These are phyloP conservation scores for Emericellopsis atlantica DNA, from an alignment of 2,329 filamentous ascomycete species.

Conservation along the genomic window DNA sequence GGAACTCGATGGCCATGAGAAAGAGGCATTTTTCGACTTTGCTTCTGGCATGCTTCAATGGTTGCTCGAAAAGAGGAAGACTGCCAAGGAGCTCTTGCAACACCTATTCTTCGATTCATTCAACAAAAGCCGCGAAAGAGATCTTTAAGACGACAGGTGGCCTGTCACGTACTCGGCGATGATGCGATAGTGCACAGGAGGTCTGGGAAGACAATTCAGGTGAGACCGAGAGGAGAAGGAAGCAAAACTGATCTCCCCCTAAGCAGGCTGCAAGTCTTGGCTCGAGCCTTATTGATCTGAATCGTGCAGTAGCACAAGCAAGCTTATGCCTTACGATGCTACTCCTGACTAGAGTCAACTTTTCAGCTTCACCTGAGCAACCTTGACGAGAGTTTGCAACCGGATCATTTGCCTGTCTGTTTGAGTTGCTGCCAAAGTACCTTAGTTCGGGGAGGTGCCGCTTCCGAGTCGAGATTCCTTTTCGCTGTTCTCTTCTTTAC, in stretches of 20 bases:
- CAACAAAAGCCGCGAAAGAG: slow-evolving; percentile 1
- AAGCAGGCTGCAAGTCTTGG: background rate
- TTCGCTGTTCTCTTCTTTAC: slow-evolving; percentile 3
- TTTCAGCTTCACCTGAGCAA: background rate
- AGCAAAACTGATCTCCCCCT: background rate
- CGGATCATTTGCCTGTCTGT: background rate
- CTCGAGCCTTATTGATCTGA: background rate
- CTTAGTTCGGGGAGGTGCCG: background rate
- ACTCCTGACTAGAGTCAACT: background rate
- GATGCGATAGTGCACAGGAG: too few species aligned
- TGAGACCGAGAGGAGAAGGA: slow-evolving; percentile 2
- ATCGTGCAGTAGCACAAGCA: background rate
- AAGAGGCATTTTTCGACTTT: slow-evolving; percentile 9
- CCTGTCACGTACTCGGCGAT: too few species aligned
- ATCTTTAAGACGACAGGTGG: background rate
- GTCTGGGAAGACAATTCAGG: background rate
- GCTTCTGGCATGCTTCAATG: slow-evolving; percentile 11
- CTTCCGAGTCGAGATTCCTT: background rate
- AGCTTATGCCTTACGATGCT: slow-evolving; percentile 1
- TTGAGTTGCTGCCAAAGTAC: background rate
- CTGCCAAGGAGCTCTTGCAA: slow-evolving; percentile 9
- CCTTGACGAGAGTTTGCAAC: background rate
- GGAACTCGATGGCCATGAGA: slow-evolving; percentile 8
- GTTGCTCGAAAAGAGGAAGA: slow-evolving; percentile 12
- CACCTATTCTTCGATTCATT: slow-evolving; percentile 9